phyloP scores from a whole-genome alignment of 371 early-diverging fungal genomes.

The Astathelohania contejeani region DNA sequence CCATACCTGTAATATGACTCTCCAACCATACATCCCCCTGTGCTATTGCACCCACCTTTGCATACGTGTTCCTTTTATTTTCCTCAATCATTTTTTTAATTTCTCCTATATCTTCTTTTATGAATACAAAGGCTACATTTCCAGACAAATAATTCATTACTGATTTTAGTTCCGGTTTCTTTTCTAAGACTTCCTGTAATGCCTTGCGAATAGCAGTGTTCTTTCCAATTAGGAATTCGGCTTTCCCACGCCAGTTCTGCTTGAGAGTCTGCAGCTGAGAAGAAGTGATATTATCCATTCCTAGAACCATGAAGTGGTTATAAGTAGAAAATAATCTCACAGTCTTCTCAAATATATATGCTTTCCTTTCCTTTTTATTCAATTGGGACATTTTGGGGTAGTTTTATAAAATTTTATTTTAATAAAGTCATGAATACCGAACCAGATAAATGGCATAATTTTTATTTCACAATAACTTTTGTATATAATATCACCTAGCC shows the following conservation, averaged over 20 bases:
- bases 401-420: no score
- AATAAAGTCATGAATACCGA: no score
- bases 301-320: conserved; percentile 70
- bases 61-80: conserved; percentile 90
- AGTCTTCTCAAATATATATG: conserved; percentile 38
- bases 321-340: conserved; percentile 36
- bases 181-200: conserved; percentile 58
- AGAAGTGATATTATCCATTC: conserved; percentile 96
- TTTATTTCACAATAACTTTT: no score
- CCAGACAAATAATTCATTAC: conserved; percentile 63
- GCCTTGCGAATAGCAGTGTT: conserved; percentile 98
- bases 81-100: conserved; percentile 70
- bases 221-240: conserved; percentile 94
- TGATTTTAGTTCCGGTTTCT: conserved; percentile 59
- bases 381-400: no score
- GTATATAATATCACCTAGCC: no score
- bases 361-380: conserved; percentile 25
- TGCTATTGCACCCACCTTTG: conserved; percentile 89
- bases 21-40: conserved; percentile 84
- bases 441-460: no score
- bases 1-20: conserved; percentile 95
- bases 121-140: conserved; percentile 97
- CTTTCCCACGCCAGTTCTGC: conserved; percentile 70
- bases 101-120: conserved; percentile 76
- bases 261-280: conserved; percentile 98